Evolutionary conservation across 371 early-diverging fungal genomes (phyloP).

Genomic region (Mucor circinelloides): DNA sequence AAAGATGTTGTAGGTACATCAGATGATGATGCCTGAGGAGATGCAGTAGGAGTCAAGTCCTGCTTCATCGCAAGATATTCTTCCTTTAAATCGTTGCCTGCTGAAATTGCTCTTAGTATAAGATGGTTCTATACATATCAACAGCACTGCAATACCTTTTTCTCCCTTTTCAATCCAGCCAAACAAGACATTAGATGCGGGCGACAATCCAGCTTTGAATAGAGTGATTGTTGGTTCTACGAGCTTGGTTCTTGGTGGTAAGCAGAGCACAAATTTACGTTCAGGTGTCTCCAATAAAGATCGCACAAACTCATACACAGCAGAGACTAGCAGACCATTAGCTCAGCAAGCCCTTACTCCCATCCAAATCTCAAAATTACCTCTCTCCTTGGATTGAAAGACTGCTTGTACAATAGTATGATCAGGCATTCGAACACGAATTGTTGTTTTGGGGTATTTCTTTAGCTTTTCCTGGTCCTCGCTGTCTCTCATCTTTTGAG

Average conservation of each 20-base stretch:
- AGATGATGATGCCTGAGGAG: conserved; percentile 10
- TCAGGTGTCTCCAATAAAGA: conserved; percentile 45
- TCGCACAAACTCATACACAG: conserved; percentile 42
- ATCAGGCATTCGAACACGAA: conserved; percentile 53
- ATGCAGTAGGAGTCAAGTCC: conserved; percentile 22
- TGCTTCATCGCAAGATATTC: conserved; percentile 37
- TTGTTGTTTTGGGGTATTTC: conserved; percentile 49
- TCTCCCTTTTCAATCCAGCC: conserved; percentile 44
- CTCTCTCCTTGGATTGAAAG: conserved; percentile 48
- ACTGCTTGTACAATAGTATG: conserved; percentile 42
- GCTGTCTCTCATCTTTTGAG: conserved; percentile 46
- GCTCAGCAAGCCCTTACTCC: neutral
- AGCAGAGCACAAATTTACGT: conserved; percentile 46
- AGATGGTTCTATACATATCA: neutral
- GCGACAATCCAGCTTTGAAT: conserved; percentile 50
- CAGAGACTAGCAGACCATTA: conserved; percentile 28
- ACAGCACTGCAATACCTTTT: conserved; percentile 16
- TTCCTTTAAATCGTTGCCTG: conserved; percentile 14
- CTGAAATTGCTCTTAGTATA: neutral
- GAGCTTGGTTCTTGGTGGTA: conserved; percentile 50
- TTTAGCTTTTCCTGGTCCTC: conserved; percentile 51
- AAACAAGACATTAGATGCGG: conserved; percentile 52
- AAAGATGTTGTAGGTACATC: conserved; percentile 1
- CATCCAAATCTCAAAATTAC: conserved; percentile 9
- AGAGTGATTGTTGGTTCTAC: conserved; percentile 37